phyloP scores from a whole-genome alignment of 495 filamentous ascomycete species.

The Oidiodendron maius region DNA sequence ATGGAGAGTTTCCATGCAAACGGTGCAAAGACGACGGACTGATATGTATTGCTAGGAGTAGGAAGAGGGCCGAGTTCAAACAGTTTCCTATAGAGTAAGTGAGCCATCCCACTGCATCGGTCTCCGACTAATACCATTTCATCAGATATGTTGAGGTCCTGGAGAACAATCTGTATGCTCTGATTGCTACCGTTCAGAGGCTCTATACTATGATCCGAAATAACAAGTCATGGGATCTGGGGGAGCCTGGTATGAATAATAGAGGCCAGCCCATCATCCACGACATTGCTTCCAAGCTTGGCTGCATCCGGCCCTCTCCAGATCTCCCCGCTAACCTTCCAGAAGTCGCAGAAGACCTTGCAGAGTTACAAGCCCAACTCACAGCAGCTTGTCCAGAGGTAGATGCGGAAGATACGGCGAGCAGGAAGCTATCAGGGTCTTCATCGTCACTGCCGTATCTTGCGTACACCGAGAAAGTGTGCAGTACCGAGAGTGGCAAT shows the following conservation, averaged over 20 bases:
- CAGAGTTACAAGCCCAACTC: conserved; percentile 26
- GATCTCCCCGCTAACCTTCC: conserved; percentile 51
- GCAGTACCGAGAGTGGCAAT: conserved; percentile 41
- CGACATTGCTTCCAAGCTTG: conserved; percentile 50
- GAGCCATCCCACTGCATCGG: conserved; percentile 9
- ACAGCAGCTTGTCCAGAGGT: conserved; percentile 38
- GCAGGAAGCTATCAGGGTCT: conserved; percentile 22
- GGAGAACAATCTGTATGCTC: conserved; percentile 50
- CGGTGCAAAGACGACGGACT: conserved; percentile 57
- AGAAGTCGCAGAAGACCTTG: conserved; percentile 46
- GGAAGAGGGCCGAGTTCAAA: conserved; percentile 55
- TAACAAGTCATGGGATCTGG: conserved; percentile 44
- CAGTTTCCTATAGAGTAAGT: conserved; percentile 49
- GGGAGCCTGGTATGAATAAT: conserved; percentile 50
- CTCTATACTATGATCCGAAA: conserved; percentile 52
- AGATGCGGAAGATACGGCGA: conserved; percentile 12
- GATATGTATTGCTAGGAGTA: conserved; percentile 48
- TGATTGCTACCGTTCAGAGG: conserved; percentile 52
- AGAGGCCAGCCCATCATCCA: conserved; percentile 50
- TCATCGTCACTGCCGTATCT: conserved; percentile 13
- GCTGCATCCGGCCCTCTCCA: conserved; percentile 49
- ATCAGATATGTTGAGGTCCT: conserved; percentile 49
- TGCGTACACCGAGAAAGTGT: conserved; percentile 38
- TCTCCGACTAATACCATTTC: conserved; percentile 11
- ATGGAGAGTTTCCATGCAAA: conserved; percentile 61